Evolutionary conservation across 108 stramenopile genomes (phyloP).

Genomic region (Schizochytrium sp.): DNA sequence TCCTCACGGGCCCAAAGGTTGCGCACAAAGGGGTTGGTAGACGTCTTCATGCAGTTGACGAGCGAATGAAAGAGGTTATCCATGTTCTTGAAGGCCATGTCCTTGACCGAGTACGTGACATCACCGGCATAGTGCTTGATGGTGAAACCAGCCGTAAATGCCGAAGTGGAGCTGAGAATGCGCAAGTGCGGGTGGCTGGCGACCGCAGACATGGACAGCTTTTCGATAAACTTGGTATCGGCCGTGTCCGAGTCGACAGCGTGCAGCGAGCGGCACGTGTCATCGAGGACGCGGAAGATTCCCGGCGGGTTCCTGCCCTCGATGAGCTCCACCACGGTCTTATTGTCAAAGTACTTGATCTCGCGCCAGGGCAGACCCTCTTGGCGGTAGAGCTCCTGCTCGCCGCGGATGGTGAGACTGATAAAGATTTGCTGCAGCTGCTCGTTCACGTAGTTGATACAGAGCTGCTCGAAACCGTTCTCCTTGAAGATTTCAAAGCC

Average conservation of each 20-base stretch:
- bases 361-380: conserved; percentile 45
- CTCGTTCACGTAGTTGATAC: conserved; percentile 52
- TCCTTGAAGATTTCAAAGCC: conserved; percentile 38
- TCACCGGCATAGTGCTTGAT: conserved; percentile 35
- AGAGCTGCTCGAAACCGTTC: conserved; percentile 42
- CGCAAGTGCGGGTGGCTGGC: conserved; percentile 17
- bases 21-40: background rate
- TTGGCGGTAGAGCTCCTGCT: conserved; percentile 50
- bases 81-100: conserved; percentile 29
- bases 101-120: conserved; percentile 20
- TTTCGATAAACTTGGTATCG: conserved; percentile 45
- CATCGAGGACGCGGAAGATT: conserved; percentile 37
- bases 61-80: conserved; percentile 18
- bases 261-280: conserved; percentile 22
- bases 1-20: background rate
- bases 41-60: conserved; percentile 17
- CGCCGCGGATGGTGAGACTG: conserved; percentile 40
- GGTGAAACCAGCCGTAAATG: conserved; percentile 18
- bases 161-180: background rate
- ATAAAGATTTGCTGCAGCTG: conserved; percentile 58
- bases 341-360: conserved; percentile 50
- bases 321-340: conserved; percentile 45
- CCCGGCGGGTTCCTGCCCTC: conserved; percentile 24
- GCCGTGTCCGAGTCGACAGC: conserved; percentile 26
- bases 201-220: conserved; percentile 22